These are phyloP conservation scores for Ensete ventricosum DNA, from an alignment of 176 grass and related monocot genomes.

Conservation along the genomic window DNA sequence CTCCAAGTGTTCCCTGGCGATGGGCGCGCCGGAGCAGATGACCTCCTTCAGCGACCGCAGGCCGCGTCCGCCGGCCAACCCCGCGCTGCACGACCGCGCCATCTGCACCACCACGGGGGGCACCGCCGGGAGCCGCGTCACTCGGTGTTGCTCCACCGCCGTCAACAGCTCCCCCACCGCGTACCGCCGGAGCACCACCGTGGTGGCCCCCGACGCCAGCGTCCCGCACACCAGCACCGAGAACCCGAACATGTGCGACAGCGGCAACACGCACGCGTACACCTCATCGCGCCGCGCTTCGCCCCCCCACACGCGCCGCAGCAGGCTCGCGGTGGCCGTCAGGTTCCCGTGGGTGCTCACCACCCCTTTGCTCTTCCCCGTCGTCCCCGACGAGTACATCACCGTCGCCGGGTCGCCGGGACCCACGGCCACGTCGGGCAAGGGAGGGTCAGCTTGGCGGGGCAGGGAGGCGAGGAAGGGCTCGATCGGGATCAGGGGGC, in stretches of 20 bases:
- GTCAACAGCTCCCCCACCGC: constrained; percentile 18
- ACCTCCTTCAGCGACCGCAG: constrained; percentile 29
- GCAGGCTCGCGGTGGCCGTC: constrained; percentile 17
- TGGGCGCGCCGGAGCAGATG: constrained; percentile 31
- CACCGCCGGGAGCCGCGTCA: constrained; percentile 32
- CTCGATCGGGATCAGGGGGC: constrained; percentile 22
- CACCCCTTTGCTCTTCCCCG: constrained; percentile 54
- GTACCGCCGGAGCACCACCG: constrained; percentile 23
- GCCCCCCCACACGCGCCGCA: constrained; percentile 19
- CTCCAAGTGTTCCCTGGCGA: constrained; percentile 30
- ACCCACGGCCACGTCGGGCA: neutral
- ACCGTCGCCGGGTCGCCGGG: neutral
- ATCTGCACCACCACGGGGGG: constrained; percentile 42
- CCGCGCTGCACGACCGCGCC: constrained; percentile 6
- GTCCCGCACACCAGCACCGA: constrained; percentile 32
- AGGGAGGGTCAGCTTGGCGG: neutral
- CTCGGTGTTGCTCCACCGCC: constrained; percentile 17
- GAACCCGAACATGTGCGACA: constrained; percentile 55
- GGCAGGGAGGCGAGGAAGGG: constrained; percentile 21
- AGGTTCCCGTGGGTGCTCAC: constrained; percentile 37
- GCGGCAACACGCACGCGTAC: constrained; percentile 40
- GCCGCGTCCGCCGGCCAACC: neutral
- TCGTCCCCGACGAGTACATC: constrained; percentile 57
- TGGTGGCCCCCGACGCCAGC: constrained; percentile 20
- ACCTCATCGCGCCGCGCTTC: constrained; percentile 16